phyloP scores from a whole-genome alignment of 257 asterid genomes.

The Scutellaria galericulata region DNA sequence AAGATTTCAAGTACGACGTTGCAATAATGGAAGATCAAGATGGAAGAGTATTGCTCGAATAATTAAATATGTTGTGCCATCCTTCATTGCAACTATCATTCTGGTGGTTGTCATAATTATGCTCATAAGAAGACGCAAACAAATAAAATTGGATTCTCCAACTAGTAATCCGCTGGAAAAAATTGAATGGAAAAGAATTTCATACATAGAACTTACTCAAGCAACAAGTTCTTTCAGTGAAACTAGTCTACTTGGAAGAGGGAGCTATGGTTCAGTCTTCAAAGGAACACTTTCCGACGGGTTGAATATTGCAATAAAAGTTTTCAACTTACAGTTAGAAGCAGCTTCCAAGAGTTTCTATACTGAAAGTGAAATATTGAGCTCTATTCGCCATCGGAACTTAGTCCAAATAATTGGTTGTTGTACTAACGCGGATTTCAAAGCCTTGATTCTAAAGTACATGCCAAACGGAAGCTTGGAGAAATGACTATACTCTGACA shows the following conservation, averaged over 20 bases:
- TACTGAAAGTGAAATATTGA: constrained; percentile 33
- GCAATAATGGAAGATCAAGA: not conserved
- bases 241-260: constrained; percentile 3
- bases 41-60: not conserved
- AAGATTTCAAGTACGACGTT: constrained; percentile 20
- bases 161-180: not conserved
- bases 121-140: not conserved
- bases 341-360: constrained; percentile 39
- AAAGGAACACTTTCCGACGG: constrained; percentile 6
- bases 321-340: constrained; percentile 23
- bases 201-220: constrained; percentile 2
- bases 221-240: constrained; percentile 7
- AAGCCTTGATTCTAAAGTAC: constrained; percentile 38
- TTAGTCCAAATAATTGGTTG: constrained; percentile 39
- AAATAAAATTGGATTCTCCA: not conserved
- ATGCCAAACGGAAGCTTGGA: constrained; percentile 41
- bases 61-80: not conserved
- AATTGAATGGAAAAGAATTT: not conserved
- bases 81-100: not conserved
- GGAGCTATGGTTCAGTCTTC: constrained; percentile 21
- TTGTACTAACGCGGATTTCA: constrained; percentile 37
- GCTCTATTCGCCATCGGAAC: constrained; percentile 40
- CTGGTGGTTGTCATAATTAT: not conserved
- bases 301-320: constrained; percentile 18
- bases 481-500: constrained; percentile 7